Percentiles rank a stretch among this genome's conserved stretches.
These are phyloP conservation scores for Purpureocillium lavendulum DNA, from an alignment of 2,329 filamentous ascomycete species.

Conservation along the genomic window DNA sequence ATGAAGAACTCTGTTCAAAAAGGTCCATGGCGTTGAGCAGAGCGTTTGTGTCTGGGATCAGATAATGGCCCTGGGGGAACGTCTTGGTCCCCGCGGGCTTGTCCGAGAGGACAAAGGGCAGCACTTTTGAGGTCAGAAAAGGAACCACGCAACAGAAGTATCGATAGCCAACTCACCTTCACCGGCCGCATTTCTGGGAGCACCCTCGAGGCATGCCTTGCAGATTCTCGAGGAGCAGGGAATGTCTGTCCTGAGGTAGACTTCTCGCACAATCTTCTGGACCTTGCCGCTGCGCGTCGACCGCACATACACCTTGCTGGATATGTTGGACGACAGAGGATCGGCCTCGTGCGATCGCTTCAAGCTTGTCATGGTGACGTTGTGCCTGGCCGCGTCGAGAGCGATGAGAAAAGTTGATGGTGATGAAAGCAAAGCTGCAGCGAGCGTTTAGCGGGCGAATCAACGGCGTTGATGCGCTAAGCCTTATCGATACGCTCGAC, in stretches of 20 bases:
- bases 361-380: conserved; percentile 51
- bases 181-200: conserved; percentile 71
- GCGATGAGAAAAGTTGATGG: conserved; percentile 1
- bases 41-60: conserved; percentile 93
- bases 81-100: conserved; percentile 74
- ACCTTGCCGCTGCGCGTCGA: conserved; percentile 95
- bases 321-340: conserved; percentile 62
- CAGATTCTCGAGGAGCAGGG: conserved; percentile 93
- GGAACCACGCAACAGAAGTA: neutral
- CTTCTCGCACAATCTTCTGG: conserved; percentile 95
- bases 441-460: conserved; percentile 11
- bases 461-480: conserved; percentile 13
- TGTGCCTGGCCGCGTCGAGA: neutral
- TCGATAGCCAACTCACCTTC: conserved; percentile 46
- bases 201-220: conserved; percentile 61
- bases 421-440: conserved; percentile 10
- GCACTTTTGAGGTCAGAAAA: conserved; percentile 38
- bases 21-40: conserved; percentile 94
- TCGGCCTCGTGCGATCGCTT: conserved; percentile 49
- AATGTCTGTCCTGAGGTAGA: conserved; percentile 94
- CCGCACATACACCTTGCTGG: conserved; percentile 91
- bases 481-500: conserved; percentile 26
- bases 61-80: conserved; percentile 83
- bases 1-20: conserved; percentile 84
- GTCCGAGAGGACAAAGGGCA: conserved; percentile 81